These are phyloP conservation scores for Aspergillus phoenicis DNA, from an alignment of 2,329 filamentous ascomycete species.

Conservation along the genomic window DNA sequence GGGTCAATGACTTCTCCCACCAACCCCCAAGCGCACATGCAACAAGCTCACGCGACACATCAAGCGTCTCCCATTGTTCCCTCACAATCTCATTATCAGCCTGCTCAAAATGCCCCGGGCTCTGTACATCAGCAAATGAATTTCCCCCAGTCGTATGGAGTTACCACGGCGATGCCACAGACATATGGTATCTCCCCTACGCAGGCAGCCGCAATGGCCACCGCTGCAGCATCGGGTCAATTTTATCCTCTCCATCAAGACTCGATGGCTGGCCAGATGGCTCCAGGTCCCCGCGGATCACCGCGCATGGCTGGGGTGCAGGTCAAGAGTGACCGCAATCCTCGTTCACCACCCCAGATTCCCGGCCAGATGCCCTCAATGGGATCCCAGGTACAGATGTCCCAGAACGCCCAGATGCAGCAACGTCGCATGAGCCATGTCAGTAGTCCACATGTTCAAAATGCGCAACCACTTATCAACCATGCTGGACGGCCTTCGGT, in stretches of 20 bases:
- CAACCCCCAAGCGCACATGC: constrained; percentile 68
- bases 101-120: constrained; percentile 63
- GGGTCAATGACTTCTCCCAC: constrained; percentile 71
- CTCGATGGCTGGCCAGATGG: constrained; percentile 63
- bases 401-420: constrained; percentile 60
- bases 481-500: constrained; percentile 61
- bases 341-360: constrained; percentile 76
- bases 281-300: constrained; percentile 63
- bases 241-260: constrained; percentile 75
- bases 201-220: constrained; percentile 91
- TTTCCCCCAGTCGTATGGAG: constrained; percentile 77
- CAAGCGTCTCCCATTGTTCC: constrained; percentile 80
- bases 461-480: constrained; percentile 74
- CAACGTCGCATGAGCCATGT: constrained; percentile 74
- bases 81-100: constrained; percentile 71
- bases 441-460: constrained; percentile 72
- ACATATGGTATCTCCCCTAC: constrained; percentile 77
- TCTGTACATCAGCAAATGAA: constrained; percentile 69
- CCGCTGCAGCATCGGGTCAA: constrained; percentile 85
- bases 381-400: constrained; percentile 52
- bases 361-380: constrained; percentile 58
- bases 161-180: constrained; percentile 71
- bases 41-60: constrained; percentile 59
- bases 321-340: constrained; percentile 73
- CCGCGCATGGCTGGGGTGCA: constrained; percentile 71